A percentile compares a stretch with the other conserved stretches of the same genome.
Evolutionary conservation across 169 alveolate species (phyloP).

Genomic region (Fabrea salina): DNA sequence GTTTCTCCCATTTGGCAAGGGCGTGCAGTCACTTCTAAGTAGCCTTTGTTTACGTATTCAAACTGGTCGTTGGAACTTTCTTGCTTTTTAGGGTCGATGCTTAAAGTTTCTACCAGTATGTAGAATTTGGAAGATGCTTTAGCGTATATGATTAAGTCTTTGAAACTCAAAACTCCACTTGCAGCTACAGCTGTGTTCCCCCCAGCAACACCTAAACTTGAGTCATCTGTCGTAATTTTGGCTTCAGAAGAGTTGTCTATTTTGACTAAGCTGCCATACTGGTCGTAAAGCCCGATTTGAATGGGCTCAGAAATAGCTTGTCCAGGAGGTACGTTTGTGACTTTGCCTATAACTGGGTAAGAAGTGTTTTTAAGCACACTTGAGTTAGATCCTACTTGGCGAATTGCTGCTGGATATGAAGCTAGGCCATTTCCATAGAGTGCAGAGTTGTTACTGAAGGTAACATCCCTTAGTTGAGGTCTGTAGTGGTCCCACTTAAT

Average conservation of each 20-base stretch:
- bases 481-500: slow-evolving; percentile 1
- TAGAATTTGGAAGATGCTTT: not conserved
- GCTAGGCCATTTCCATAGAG: slow-evolving; percentile 32
- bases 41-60: not conserved
- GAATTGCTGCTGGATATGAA: slow-evolving; percentile 8
- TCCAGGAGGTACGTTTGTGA: slow-evolving; percentile 24
- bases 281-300: not conserved
- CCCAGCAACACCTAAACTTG: not conserved
- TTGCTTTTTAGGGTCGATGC: not conserved
- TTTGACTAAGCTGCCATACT: not conserved
- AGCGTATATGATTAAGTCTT: not conserved
- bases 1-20: slow-evolving; percentile 15
- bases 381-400: too few species aligned
- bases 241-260: not conserved
- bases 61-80: not conserved
- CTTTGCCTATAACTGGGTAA: too few species aligned
- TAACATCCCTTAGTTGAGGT: slow-evolving; percentile 9
- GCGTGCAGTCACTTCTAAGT: not conserved
- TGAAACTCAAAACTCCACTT: not conserved
- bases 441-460: slow-evolving; percentile 29
- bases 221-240: too few species aligned
- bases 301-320: not conserved
- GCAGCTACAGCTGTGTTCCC: not conserved
- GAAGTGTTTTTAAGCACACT: too few species aligned
- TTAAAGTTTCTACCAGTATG: not conserved